Percentiles rank a stretch among this genome's conserved stretches.
Conservation (phyloP, 2,329 filamentous ascomycete genomes). For the Fusarium pseudocircinatum region DNA sequence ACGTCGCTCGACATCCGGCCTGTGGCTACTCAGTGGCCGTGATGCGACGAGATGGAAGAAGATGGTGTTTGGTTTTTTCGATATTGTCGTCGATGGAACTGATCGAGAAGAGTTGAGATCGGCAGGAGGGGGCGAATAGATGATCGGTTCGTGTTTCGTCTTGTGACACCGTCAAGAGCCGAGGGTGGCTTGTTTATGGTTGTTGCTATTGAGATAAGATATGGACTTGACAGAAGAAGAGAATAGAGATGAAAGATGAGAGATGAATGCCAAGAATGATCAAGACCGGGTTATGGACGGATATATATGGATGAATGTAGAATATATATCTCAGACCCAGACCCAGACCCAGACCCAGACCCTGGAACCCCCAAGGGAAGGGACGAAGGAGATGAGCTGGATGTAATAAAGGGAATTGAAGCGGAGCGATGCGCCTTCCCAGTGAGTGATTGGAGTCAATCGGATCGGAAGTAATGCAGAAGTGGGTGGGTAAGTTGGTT, state of each 20-base stretch:
- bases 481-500: constrained; percentile 16
- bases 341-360: not conserved
- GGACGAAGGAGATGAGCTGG: constrained; percentile 3
- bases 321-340: constrained; percentile 9
- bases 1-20: constrained; percentile 32
- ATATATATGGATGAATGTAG: not conserved
- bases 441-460: not conserved
- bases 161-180: constrained; percentile 1
- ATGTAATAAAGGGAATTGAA: constrained; percentile 10
- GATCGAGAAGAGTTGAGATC: constrained; percentile 11
- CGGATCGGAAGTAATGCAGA: not conserved
- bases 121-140: constrained; percentile 14
- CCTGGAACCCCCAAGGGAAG: not conserved
- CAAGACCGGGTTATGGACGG: not conserved
- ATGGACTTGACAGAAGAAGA: not conserved
- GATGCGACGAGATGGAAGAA: constrained; percentile 6
- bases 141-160: not conserved
- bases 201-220: constrained; percentile 6
- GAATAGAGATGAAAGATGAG: constrained; percentile 20
- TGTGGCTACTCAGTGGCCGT: constrained; percentile 17
- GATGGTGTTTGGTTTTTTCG: not conserved
- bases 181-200: not conserved
- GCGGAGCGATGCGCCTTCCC: not conserved
- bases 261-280: constrained; percentile 31
- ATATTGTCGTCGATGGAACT: not conserved